Conservation (phyloP, 257 asterid species). For the Petrea volubilis region DNA sequence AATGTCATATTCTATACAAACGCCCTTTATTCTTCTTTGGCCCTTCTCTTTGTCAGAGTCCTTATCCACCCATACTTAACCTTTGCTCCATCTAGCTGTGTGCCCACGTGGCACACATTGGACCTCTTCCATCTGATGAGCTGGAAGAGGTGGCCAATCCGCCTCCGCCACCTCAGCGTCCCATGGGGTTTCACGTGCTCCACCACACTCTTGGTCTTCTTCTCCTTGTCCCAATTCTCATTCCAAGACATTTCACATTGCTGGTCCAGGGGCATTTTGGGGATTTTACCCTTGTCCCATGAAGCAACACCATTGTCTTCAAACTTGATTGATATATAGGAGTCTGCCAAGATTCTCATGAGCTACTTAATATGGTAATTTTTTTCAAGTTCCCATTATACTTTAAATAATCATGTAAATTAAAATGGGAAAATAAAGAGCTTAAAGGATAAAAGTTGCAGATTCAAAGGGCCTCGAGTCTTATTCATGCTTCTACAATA, state of each 20-base stretch:
- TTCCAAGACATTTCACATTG: conserved; percentile 28
- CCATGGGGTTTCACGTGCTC: conserved; percentile 58
- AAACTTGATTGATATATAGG: conserved; percentile 91
- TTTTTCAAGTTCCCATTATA: too few species aligned
- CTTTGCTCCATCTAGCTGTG: conserved; percentile 57
- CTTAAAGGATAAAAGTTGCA: background rate
- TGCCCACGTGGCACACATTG: conserved; percentile 51
- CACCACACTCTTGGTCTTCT: conserved; percentile 39
- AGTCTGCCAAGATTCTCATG: conserved; percentile 41
- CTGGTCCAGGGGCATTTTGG: conserved; percentile 21
- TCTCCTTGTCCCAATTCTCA: conserved; percentile 25
- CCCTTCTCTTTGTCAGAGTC: conserved; percentile 56
- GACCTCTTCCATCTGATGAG: conserved; percentile 70
- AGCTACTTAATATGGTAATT: too few species aligned
- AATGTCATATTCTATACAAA: conserved; percentile 25
- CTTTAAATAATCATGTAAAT: background rate
- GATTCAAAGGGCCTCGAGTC: too few species aligned
- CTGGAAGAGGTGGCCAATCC: conserved; percentile 79
- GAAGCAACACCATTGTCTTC: conserved; percentile 68
- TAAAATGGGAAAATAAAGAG: background rate
- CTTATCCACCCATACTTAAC: conserved; percentile 75
- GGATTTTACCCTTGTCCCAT: conserved; percentile 47
- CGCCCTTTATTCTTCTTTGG: conserved; percentile 48
- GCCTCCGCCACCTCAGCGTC: conserved; percentile 70
- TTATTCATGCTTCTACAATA: too few species aligned